Conservation (phyloP, 805 yeast species). For the Starmerella potacharoeniae region DNA sequence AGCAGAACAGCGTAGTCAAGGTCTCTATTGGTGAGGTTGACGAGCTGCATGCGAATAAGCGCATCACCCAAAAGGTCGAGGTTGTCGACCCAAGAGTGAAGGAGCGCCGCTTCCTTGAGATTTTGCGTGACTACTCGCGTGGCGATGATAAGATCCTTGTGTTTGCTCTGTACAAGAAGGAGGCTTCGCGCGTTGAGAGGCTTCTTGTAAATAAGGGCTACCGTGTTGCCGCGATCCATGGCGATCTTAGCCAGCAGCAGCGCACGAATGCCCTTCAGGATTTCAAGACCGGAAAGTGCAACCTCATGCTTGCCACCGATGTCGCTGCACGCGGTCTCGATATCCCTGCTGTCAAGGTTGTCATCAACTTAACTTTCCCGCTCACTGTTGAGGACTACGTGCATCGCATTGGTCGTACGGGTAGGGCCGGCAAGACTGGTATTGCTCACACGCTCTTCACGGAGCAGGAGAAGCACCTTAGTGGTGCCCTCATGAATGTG, state of each 20-base stretch:
- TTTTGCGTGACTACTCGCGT: constrained; percentile 55
- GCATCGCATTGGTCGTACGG: constrained; percentile 95
- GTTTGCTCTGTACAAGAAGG: constrained; percentile 92
- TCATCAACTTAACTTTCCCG: constrained; percentile 91
- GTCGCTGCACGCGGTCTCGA: constrained; percentile 98
- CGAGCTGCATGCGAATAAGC: constrained; percentile 85
- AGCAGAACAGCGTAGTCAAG: constrained; percentile 53
- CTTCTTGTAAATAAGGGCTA: constrained; percentile 62
- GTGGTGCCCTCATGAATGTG: constrained; percentile 88
- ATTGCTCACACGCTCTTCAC: constrained; percentile 92
- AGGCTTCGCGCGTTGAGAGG: constrained; percentile 83
- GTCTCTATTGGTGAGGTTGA: constrained; percentile 90
- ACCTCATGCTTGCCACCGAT: constrained; percentile 84
- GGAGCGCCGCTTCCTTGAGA: constrained; percentile 60
- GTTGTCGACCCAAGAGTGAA: constrained; percentile 74
- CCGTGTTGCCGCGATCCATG: constrained; percentile 86
- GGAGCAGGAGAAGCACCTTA: constrained; percentile 89
- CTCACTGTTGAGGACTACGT: constrained; percentile 93
- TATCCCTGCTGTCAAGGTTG: constrained; percentile 93
- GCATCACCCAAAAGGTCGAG: constrained; percentile 88
- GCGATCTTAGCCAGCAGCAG: constrained; percentile 85
- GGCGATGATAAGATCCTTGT: constrained; percentile 67
- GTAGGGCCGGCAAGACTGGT: constrained; percentile 94
- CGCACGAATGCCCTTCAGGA: constrained; percentile 77
- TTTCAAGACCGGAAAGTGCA: constrained; percentile 70